Percentiles rank a stretch among this genome's conserved stretches.
Evolutionary conservation across 2,329 filamentous ascomycete genomes (phyloP).

Genomic region (Penicillium fuscoglaucum): DNA sequence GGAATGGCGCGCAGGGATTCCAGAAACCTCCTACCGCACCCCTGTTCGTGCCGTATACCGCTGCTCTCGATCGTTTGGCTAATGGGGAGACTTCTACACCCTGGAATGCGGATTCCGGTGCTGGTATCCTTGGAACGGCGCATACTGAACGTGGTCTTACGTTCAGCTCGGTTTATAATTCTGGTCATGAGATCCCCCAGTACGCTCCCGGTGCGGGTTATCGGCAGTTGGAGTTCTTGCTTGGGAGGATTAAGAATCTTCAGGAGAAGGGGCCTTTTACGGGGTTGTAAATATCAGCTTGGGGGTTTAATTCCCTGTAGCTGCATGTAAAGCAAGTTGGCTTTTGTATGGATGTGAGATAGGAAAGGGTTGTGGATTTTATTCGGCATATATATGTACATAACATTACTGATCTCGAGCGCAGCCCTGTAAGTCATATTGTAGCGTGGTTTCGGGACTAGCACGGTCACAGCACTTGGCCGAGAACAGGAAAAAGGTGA

Average conservation of each 20-base stretch:
- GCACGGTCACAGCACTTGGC: background rate
- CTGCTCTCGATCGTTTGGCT: constrained; percentile 18
- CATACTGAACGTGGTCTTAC: constrained; percentile 77
- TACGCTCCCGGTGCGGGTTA: constrained; percentile 69
- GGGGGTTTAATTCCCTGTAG: background rate
- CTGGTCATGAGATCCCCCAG: constrained; percentile 65
- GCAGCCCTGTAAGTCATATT: too few relatives aligned
- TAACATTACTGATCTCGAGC: background rate
- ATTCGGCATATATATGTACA: background rate
- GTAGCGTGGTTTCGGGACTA: background rate
- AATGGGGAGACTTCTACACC: constrained; percentile 49
- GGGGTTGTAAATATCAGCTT: background rate
- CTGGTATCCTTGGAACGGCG: constrained; percentile 67
- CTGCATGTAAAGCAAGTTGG: background rate
- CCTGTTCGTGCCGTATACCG: constrained; percentile 69
- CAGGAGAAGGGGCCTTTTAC: constrained; percentile 20
- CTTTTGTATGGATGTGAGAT: background rate
- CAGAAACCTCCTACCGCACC: constrained; percentile 59
- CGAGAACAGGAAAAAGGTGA: background rate
- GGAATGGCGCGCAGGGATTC: constrained; percentile 71
- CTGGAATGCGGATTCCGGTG: constrained; percentile 48
- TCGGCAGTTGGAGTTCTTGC: constrained; percentile 70
- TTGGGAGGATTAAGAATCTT: constrained; percentile 66
- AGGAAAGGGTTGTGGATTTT: background rate
- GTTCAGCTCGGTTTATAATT: constrained; percentile 62